These are phyloP conservation scores for Athelia sp. DNA, from an alignment of 1,284 basidiomycete genomes.

Conservation along the genomic window DNA sequence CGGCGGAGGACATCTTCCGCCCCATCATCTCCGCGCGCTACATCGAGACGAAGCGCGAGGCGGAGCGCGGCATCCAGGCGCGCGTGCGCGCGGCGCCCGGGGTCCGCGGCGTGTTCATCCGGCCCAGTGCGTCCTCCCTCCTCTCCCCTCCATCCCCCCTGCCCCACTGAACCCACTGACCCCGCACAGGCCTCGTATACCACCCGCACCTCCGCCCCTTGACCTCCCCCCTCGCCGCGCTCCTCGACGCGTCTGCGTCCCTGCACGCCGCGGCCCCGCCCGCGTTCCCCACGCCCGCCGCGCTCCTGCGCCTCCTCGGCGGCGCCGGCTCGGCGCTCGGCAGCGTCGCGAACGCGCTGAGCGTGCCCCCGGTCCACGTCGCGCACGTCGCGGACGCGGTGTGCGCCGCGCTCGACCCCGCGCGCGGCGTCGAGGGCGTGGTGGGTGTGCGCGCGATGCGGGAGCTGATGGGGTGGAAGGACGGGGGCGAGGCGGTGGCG, in stretches of 20 bases:
- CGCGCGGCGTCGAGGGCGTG: constrained; percentile 56
- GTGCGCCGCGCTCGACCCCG: constrained; percentile 47
- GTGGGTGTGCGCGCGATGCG: constrained; percentile 76
- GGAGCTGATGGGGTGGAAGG: constrained; percentile 60
- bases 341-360: constrained; percentile 73
- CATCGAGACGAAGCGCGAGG: constrained; percentile 87
- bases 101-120: constrained; percentile 71
- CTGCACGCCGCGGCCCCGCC: constrained; percentile 54
- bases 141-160: constrained; percentile 3
- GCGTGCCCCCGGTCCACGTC: constrained; percentile 88
- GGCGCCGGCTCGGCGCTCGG: too few species aligned
- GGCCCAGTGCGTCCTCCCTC: constrained; percentile 79
- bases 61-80: constrained; percentile 65
- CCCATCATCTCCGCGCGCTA: constrained; percentile 84
- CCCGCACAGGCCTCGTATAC: constrained; percentile 81
- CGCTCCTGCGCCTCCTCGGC: constrained; percentile 42
- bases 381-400: constrained; percentile 92
- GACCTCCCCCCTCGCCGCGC: constrained; percentile 80
- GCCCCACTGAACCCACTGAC: constrained; percentile 8
- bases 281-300: constrained; percentile 60
- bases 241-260: constrained; percentile 76
- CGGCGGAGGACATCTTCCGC: constrained; percentile 89
- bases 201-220: constrained; percentile 90
- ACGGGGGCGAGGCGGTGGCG: constrained; percentile 20
- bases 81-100: constrained; percentile 36